A percentile compares a stretch with the other conserved stretches of the same genome.
Evolutionary conservation across 441 rosid species (phyloP).

Genomic region (Jatropha multifida): DNA sequence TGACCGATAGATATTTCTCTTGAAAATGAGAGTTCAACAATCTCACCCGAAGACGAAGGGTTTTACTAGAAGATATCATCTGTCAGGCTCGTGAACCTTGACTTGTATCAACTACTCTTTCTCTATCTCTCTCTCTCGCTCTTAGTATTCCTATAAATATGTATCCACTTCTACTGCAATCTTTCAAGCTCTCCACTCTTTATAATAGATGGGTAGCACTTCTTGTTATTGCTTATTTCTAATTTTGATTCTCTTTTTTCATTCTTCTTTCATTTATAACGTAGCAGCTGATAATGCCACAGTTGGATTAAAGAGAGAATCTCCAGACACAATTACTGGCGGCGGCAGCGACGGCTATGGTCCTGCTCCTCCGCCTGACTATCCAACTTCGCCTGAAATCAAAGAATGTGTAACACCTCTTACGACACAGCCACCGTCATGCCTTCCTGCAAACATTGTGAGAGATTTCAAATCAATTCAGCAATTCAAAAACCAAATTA

Average conservation of each 20-base stretch:
- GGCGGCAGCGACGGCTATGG: background rate
- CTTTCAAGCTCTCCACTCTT: too few species aligned
- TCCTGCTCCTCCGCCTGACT: background rate
- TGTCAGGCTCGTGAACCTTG: too few species aligned
- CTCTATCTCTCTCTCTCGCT: too few species aligned
- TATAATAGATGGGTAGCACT: background rate
- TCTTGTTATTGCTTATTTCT: background rate
- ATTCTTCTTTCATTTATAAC: background rate
- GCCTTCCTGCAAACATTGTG: background rate
- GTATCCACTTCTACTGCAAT: too few species aligned
- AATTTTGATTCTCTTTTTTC: background rate
- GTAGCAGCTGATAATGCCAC: background rate
- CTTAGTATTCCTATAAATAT: too few species aligned
- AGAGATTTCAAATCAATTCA: constrained; percentile 4
- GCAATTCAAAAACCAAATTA: constrained; percentile 15
- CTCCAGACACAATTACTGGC: background rate
- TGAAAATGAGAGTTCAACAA: too few species aligned
- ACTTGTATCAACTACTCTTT: too few species aligned
- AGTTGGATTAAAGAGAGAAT: background rate
- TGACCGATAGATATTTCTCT: too few species aligned
- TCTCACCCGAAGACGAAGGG: too few species aligned
- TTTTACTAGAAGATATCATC: too few species aligned
- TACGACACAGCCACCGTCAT: background rate
- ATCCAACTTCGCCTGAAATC: constrained; percentile 20
- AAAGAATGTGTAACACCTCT: background rate